Conservation (phyloP, 2,329 filamentous ascomycete genomes). For the Clarireedia monteithiana region DNA sequence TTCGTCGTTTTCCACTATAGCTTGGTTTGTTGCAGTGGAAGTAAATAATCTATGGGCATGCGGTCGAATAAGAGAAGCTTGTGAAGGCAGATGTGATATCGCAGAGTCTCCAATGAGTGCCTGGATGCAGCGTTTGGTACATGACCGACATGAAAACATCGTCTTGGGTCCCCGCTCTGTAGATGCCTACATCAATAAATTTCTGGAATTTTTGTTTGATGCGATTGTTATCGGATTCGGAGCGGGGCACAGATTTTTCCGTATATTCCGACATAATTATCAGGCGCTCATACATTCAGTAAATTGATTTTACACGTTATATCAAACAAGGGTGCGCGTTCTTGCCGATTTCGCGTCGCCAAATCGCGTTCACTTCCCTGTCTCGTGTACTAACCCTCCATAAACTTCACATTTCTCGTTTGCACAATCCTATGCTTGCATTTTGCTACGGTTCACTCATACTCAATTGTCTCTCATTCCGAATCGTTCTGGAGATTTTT, state of each 20-base stretch:
- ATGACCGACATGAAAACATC: slow-evolving; percentile 26
- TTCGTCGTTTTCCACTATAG: neutral
- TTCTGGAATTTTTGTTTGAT: neutral
- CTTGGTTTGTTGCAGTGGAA: slow-evolving; percentile 1
- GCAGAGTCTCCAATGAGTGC: slow-evolving; percentile 21
- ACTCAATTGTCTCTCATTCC: too few relatives aligned
- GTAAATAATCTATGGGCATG: neutral
- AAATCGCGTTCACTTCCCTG: neutral
- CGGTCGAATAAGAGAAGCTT: neutral
- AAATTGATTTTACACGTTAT: neutral
- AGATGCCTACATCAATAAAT: neutral
- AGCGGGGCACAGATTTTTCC: neutral
- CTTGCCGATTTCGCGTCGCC: neutral
- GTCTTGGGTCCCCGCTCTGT: neutral
- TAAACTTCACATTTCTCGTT: neutral
- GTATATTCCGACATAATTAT: neutral
- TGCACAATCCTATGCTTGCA: neutral
- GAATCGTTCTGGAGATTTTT: neutral
- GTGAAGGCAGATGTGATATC: slow-evolving; percentile 7
- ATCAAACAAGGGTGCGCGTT: slow-evolving; percentile 16
- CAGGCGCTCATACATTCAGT: neutral
- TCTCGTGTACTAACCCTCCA: slow-evolving; percentile 1
- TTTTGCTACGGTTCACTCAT: neutral
- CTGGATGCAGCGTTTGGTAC: slow-evolving; percentile 25
- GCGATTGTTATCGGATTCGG: neutral